Percentiles rank a stretch among this genome's conserved stretches.
These are phyloP conservation scores for Globisporangium orthogonon DNA, from an alignment of 352 stramenopile species.

Conservation along the genomic window DNA sequence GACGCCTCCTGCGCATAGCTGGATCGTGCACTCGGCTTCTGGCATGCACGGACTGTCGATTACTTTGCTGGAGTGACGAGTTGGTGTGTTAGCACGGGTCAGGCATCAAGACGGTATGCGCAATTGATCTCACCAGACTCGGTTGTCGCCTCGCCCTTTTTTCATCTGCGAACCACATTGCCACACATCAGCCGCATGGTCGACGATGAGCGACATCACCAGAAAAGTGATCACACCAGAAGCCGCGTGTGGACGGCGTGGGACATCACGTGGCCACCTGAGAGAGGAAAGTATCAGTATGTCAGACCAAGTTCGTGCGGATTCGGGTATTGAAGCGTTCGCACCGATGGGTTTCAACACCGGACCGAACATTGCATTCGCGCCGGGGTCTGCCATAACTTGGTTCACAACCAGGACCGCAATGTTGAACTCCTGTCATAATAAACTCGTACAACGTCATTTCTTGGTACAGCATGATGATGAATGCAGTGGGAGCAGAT, in stretches of 20 bases:
- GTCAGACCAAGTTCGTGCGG: neutral
- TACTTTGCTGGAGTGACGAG: slow-evolving; percentile 48
- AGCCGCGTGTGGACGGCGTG: slow-evolving; percentile 96
- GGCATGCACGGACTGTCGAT: slow-evolving; percentile 85
- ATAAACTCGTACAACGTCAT: slow-evolving; percentile 1
- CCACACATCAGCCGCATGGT: neutral
- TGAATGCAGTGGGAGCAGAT: neutral
- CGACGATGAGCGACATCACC: neutral
- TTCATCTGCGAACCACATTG: slow-evolving; percentile 51
- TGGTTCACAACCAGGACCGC: slow-evolving; percentile 91
- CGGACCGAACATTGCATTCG: slow-evolving; percentile 76
- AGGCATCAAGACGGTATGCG: neutral
- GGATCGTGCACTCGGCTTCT: slow-evolving; percentile 78
- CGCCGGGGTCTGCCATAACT: slow-evolving; percentile 86
- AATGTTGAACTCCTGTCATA: slow-evolving; percentile 89
- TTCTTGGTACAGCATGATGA: neutral
- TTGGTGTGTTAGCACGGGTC: neutral
- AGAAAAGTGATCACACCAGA: slow-evolving; percentile 30
- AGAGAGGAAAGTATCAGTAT: neutral
- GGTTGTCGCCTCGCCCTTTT: slow-evolving; percentile 89
- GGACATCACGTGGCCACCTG: slow-evolving; percentile 91
- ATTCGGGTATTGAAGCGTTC: neutral
- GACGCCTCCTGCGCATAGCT: slow-evolving; percentile 59
- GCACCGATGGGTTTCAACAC: slow-evolving; percentile 81
- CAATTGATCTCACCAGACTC: slow-evolving; percentile 55